Conservation (phyloP, 2,329 filamentous ascomycete species). For the Aspergillus uvarum region DNA sequence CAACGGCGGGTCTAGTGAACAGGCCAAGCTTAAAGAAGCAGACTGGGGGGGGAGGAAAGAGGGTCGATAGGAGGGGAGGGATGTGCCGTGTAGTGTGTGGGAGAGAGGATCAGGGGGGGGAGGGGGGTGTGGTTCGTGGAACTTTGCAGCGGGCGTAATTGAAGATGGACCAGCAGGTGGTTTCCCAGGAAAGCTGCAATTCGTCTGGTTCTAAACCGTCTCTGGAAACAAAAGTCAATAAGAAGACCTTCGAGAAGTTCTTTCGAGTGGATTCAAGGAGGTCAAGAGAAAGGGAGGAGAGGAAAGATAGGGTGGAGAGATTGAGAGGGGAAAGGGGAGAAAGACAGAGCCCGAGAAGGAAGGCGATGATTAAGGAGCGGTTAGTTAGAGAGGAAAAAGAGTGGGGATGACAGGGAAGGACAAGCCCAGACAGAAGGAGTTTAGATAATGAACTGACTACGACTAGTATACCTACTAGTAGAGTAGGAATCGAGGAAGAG, state of each 20-base stretch:
- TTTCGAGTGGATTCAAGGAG: constrained; percentile 8
- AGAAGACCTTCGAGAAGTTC: constrained; percentile 11
- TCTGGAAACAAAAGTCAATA: constrained; percentile 11
- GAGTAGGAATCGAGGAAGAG: not conserved
- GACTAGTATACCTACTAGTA: not conserved
- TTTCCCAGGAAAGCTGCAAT: not conserved
- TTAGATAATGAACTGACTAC: not conserved
- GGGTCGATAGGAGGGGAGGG: not conserved
- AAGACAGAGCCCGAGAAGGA: not conserved
- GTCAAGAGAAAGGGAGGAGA: constrained; percentile 8
- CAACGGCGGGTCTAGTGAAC: constrained; percentile 30
- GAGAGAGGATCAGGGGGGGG: constrained; percentile 19
- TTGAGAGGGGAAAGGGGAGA: constrained; percentile 19
- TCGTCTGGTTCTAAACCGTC: constrained; percentile 7
- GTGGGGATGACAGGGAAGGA: constrained; percentile 13
- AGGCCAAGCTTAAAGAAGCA: constrained; percentile 30
- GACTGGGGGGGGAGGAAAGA: constrained; percentile 13
- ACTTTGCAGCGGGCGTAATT: constrained; percentile 21
- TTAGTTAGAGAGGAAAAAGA: not conserved
- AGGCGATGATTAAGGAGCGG: constrained; percentile 18
- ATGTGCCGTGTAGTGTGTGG: not conserved
- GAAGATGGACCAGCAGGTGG: constrained; percentile 9
- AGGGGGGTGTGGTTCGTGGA: constrained; percentile 17
- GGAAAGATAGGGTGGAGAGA: constrained; percentile 14
- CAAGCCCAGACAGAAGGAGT: constrained; percentile 5